Percentiles rank a stretch among this genome's conserved stretches.
These are phyloP conservation scores for Pichia deserticola DNA, from an alignment of 805 yeast species.

Conservation along the genomic window DNA sequence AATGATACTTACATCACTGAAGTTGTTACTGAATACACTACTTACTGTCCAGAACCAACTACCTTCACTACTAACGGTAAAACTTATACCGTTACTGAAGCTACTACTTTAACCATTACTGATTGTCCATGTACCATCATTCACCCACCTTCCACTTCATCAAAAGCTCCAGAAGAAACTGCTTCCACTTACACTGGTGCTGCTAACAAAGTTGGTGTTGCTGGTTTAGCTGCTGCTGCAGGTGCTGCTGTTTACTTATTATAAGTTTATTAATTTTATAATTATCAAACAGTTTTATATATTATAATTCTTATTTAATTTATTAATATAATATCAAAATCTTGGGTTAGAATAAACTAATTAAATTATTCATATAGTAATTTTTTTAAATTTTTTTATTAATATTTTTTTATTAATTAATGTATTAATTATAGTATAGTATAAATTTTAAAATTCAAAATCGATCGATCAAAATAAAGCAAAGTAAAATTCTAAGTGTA, in stretches of 20 bases:
- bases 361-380: too few species aligned
- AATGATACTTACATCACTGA: conserved; percentile 44
- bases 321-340: neutral
- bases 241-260: conserved; percentile 35
- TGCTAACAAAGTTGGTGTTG: conserved; percentile 33
- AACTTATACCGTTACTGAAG: conserved; percentile 68
- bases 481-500: too few species aligned
- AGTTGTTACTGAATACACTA: conserved; percentile 65
- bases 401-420: too few species aligned
- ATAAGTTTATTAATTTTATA: conserved; percentile 19
- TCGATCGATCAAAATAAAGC: too few species aligned
- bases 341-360: neutral
- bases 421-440: too few species aligned
- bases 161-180: conserved; percentile 12
- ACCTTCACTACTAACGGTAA: conserved; percentile 53
- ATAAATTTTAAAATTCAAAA: too few species aligned
- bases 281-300: neutral
- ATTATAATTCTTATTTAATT: neutral
- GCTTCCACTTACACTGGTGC: conserved; percentile 19
- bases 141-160: conserved; percentile 18
- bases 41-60: conserved; percentile 80
- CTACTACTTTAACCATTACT: conserved; percentile 80
- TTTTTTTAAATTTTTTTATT: too few species aligned
- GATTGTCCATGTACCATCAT: conserved; percentile 75
- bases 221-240: conserved; percentile 32